Evolutionary conservation across 176 grass and related monocot genomes (phyloP).

Genomic region (Oryza glaberrima): DNA sequence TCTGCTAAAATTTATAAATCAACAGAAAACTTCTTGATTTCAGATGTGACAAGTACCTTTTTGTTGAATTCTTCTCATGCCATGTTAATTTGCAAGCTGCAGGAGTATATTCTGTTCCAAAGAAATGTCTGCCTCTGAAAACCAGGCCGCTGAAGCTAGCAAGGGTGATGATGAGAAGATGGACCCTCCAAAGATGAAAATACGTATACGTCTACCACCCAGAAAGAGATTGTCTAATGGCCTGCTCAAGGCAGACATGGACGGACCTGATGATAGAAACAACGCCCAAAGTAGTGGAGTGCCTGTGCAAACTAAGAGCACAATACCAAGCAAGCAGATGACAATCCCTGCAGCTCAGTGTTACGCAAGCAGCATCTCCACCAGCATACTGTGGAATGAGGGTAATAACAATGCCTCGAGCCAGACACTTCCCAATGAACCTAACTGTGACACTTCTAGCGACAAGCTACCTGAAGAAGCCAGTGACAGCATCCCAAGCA

Average conservation of each 20-base stretch:
- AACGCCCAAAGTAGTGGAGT: neutral
- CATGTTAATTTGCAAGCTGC: slow-evolving; percentile 19
- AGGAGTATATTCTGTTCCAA: slow-evolving; percentile 27
- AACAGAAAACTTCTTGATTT: slow-evolving; percentile 27
- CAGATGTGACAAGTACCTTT: neutral
- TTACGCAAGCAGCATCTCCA: too few species aligned
- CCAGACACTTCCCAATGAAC: too few species aligned
- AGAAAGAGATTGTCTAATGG: slow-evolving; percentile 29
- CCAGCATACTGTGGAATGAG: too few species aligned
- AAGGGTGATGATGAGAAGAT: slow-evolving; percentile 22
- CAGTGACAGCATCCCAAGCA: neutral
- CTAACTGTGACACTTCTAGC: too few species aligned
- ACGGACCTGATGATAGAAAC: neutral
- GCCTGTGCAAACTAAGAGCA: neutral
- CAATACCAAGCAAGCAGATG: neutral
- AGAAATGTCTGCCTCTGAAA: slow-evolving; percentile 35
- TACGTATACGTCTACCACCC: slow-evolving; percentile 36
- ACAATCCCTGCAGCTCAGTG: too few species aligned
- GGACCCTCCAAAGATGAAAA: slow-evolving; percentile 22
- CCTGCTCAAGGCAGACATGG: neutral
- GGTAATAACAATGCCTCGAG: too few species aligned
- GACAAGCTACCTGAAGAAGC: neutral
- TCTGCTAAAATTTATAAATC: neutral
- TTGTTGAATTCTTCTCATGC: slow-evolving; percentile 9
- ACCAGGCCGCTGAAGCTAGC: slow-evolving; percentile 35